Percentiles rank a stretch among this genome's conserved stretches.
These are phyloP conservation scores for Eustoma russellianum DNA, from an alignment of 257 asterid species.

Conservation along the genomic window DNA sequence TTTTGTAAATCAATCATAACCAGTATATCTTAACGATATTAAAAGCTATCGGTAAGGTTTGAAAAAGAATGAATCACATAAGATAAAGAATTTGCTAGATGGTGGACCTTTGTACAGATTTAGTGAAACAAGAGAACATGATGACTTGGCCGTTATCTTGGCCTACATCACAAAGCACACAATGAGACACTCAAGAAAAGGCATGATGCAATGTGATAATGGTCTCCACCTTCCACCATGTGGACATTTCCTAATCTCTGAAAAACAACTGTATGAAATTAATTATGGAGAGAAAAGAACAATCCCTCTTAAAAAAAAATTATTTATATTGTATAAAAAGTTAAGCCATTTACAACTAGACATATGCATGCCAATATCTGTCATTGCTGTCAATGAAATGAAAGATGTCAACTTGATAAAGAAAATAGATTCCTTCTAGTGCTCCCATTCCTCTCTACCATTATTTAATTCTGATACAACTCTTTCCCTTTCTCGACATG, in stretches of 20 bases:
- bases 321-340: conserved; percentile 11
- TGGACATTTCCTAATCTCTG: conserved; percentile 24
- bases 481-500: too few relatives aligned
- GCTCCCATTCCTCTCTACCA: conserved; percentile 13
- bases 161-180: conserved; percentile 32
- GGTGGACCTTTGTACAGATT: conserved; percentile 1
- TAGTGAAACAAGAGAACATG: conserved; percentile 24
- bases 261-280: neutral
- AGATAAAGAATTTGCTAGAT: too few relatives aligned
- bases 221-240: conserved; percentile 67
- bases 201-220: conserved; percentile 19
- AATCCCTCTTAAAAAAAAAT: neutral
- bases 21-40: too few relatives aligned
- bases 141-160: conserved; percentile 16
- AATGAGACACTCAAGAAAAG: conserved; percentile 31
- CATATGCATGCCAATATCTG: conserved; percentile 9
- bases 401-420: conserved; percentile 23
- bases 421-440: conserved; percentile 10
- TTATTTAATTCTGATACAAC: conserved; percentile 7
- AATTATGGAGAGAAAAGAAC: neutral
- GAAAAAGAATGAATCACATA: too few relatives aligned
- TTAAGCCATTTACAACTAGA: conserved; percentile 38
- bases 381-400: conserved; percentile 26
- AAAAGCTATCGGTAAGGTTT: too few relatives aligned
- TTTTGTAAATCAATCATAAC: too few relatives aligned